Evolutionary conservation across 306 rosid genomes (phyloP), one percentile per base, ranked within the genome.

Genomic region (Trifolium fragiferum): DNA sequence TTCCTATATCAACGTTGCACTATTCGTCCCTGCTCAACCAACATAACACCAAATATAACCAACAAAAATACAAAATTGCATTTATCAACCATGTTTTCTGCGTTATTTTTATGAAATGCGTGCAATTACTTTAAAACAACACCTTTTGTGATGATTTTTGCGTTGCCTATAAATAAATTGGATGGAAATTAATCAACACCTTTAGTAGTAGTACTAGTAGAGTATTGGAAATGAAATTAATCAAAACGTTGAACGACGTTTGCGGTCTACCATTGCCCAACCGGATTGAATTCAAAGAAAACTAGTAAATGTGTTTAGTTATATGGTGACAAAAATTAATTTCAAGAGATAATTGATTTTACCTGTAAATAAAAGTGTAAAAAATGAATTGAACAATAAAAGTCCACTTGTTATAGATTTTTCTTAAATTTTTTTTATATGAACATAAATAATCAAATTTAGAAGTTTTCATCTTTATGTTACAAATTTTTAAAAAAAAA

Each of bases 221-320:
- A 13, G 51, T 57, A 33, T 23, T 12, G 37, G 18, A 32, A 68
- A 62, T 41, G 19, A 46, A 65, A 78, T 1, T n/a, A 23, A 53
- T 43, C 59, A 74, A 61, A 78, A 59, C 8, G 16, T 70, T 47
- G 70, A 77, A 73, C 75, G 20, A 64, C 64, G 66, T 18, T 80
- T 51, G 66, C 72, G 77, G 76, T 78, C 82, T 62, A 19, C 61
- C 84, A 40, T 40, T 53, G 43, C 76, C 69, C 71, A 63, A 77
- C 77, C n/a, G 74, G 81, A 74, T 66, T 81, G 82, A 85, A 77
- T 84, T 79, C 81, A 65, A 53, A 19, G 7, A 7, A 50, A 0
- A n/a, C 8, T 20, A 35, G 7, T 6, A n/a, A n/a, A n/a, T 35
- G 38, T 35, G 9, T 33, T 33, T 33, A 1, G 38, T 5, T 33